Base-by-base conservation (phyloP, 495 filamentous ascomycete species). In the Penicillium pancosmium region DNA sequence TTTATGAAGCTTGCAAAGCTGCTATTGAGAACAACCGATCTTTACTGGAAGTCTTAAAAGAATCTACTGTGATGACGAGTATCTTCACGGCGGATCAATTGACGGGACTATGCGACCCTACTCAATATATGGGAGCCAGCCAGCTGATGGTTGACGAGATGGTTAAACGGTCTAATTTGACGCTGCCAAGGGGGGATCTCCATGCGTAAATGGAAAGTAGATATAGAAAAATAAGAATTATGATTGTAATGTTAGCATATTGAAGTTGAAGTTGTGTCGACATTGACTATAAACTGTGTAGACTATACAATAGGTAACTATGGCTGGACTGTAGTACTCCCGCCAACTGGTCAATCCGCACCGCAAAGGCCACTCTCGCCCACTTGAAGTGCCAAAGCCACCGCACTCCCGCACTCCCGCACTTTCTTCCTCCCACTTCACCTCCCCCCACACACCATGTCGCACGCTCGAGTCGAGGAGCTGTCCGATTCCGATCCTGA, bases 381-480 rank as follows among this genome's bases (percentile, higher is more conserved):
- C 23, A 4, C 23, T 4, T 23, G 23, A 23, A 23, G 3, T 23
- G 23, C 19, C 19, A 21, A 21, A 21, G 19, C 19, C 19, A 21
- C 1, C 1, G 19, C 27, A 7, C 27, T 31, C 27, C 27, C 27
- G 27, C 52, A 25, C 50, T 52, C 59, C 59, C 59, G 59, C 59
- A 62, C 60, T 52, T 53, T 63, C 49, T 57, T 55, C 57, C 50
- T 55, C 38, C 47, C 40, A 33, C 48, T 31, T 18, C 25, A 56
- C 49, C 36, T 16, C 44, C 38, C 36, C 59, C 55, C 19, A 21
- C 21, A 27, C 65, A 64, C 52, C 73, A 96, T 96, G 92, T 91
- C 92, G 36, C 81, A 93, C 74, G 85, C 92, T 48, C 88, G 86
- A 44, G 85, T 98, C 68, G 93, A 98, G 81, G 93, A 97, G 74